Conservation (phyloP, 192 early-diverging fungal species). For the Jimgerdemannia flammicorona region DNA sequence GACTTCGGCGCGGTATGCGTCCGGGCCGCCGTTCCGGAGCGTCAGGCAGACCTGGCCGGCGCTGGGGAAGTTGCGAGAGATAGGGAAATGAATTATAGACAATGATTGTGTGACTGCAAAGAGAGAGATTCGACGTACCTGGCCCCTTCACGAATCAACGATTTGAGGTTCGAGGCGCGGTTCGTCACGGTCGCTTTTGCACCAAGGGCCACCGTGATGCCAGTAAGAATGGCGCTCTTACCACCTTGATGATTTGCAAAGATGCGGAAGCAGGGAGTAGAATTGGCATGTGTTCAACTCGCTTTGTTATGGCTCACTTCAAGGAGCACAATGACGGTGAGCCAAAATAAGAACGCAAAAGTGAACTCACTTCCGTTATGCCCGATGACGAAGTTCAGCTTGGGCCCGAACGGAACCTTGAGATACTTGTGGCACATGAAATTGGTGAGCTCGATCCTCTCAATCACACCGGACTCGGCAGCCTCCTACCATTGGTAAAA, state of each 20-base stretch:
- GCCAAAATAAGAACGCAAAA: not conserved
- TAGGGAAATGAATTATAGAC: not conserved
- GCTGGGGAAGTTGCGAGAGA: conserved; percentile 22
- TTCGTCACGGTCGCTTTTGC: conserved; percentile 88
- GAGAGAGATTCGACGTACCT: conserved; percentile 33
- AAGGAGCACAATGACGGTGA: not conserved
- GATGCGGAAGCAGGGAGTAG: not conserved
- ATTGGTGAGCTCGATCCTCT: conserved; percentile 77
- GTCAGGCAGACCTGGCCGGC: conserved; percentile 62
- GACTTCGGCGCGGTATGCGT: conserved; percentile 75
- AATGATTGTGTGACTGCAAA: not conserved
- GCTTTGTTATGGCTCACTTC: not conserved
- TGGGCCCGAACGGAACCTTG: conserved; percentile 71
- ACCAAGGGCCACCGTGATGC: conserved; percentile 86
- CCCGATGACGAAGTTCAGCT: conserved; percentile 96
- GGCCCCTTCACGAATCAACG: conserved; percentile 82
- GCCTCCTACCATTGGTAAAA: conserved; percentile 18
- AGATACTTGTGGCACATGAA: conserved; percentile 96
- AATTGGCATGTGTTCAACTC: no score
- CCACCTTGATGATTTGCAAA: conserved; percentile 50
- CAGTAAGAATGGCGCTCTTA: conserved; percentile 95
- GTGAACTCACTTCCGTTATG: conserved; percentile 82
- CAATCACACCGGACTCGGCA: conserved; percentile 72
- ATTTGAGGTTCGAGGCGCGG: conserved; percentile 70
- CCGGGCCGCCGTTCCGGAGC: conserved; percentile 79